These are phyloP conservation scores for Eimeria tenella DNA, from an alignment of 169 alveolate species.

Conservation along the genomic window DNA sequence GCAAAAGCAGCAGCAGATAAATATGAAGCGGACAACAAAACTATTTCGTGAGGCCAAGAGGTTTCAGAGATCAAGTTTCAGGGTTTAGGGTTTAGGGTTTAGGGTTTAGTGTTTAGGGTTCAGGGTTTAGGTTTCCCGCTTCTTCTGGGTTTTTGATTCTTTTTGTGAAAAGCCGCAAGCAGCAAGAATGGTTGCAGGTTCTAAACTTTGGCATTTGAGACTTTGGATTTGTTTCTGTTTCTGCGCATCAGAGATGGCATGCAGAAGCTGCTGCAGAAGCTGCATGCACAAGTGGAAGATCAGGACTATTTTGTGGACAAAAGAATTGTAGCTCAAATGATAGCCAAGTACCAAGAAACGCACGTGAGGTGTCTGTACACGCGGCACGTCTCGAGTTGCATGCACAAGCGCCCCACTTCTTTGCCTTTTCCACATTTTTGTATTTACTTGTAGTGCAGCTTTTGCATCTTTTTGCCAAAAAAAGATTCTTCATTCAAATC, in stretches of 20 bases:
- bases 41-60: neutral
- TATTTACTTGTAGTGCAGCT: too few relatives aligned
- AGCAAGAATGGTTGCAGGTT: too few relatives aligned
- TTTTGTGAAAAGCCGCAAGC: too few relatives aligned
- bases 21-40: conserved; percentile 9
- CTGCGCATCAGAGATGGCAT: conserved; percentile 22
- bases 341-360: conserved; percentile 63
- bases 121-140: neutral
- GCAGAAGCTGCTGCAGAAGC: conserved; percentile 49
- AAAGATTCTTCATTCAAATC: too few relatives aligned
- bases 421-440: too few relatives aligned
- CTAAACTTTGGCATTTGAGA: neutral
- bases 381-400: too few relatives aligned
- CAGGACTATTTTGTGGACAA: conserved; percentile 56
- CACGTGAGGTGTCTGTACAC: conserved; percentile 43
- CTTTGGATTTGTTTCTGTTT: neutral
- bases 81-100: neutral
- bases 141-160: too few relatives aligned
- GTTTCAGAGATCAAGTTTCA: neutral
- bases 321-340: conserved; percentile 56
- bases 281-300: conserved; percentile 60
- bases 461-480: too few relatives aligned
- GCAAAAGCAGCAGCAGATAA: conserved; percentile 9
- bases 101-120: neutral
- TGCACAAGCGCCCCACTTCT: too few relatives aligned